Base-by-base conservation (phyloP, 352 stramenopile species). In the Achlya hypogyna region DNA sequence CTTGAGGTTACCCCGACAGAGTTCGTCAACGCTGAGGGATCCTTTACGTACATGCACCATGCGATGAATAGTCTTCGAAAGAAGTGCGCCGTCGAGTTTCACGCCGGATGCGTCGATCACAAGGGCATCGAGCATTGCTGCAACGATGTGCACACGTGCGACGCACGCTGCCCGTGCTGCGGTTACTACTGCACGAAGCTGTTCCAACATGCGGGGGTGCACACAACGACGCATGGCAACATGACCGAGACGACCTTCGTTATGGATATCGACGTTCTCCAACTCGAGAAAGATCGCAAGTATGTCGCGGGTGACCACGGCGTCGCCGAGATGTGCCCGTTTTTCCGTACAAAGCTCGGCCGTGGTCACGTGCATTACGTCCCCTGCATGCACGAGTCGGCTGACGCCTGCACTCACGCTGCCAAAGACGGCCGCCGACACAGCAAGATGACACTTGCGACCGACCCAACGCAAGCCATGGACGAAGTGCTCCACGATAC, bases 311-410 rank as follows among this genome's bases (percentile, higher is more conserved):
- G 84, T 0, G 84, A 93, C 62, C 53, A 63, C 9, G 84, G 84
- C 12, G 83, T 74, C 3, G 82, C 84, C 2, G 82, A 93, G 56
- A 91, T 91, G 81, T 93, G 82, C 60, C 89, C 87, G 35, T 62
- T 91, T n/a, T 91, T 82, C 64, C 91, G 80, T 65, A 80, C 81
- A 4, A 89, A 90, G 65, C 89, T 87, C 75, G 85, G 82, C 42
- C 82, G 79, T 14, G 74, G 76, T 9, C 82, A 93, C 42, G 80
- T 91, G 4, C 83, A 91, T 58, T 93, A 88, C 40, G 45, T 93
- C 20, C 71, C 79, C 4, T 93, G 84, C 31, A 74, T 86, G 0
- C 77, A 89, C 35, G 49, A 45, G 6, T 72, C 32, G 16, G 66
- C 70, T 20, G 52, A 22, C 0, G 69, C 59, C 3, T 92, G 81